A percentile compares a stretch with the other conserved stretches of the same genome.
phyloP scores from a whole-genome alignment of 495 filamentous ascomycete species.

The Lasiosphaeria miniovina region DNA sequence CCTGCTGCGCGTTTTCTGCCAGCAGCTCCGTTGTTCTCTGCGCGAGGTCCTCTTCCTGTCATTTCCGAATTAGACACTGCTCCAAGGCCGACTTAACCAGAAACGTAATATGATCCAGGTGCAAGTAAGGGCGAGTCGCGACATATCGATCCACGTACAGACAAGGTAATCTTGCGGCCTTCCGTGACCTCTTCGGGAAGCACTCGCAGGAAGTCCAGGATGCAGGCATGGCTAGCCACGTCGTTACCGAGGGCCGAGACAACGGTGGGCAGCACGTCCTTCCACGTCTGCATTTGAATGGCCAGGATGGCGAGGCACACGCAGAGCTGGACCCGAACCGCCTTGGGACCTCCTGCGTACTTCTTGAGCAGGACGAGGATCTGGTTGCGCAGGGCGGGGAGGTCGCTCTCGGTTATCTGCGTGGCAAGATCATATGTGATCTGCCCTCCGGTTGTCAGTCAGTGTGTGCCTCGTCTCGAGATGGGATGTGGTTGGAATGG shows the following conservation, averaged over 20 bases:
- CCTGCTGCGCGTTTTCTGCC: slow-evolving; percentile 82
- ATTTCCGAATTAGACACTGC: slow-evolving; percentile 52
- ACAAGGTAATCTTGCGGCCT: slow-evolving; percentile 96
- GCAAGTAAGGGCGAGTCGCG: slow-evolving; percentile 43
- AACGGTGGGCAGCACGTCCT: slow-evolving; percentile 81
- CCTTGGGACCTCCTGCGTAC: slow-evolving; percentile 79
- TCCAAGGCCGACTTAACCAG: slow-evolving; percentile 42
- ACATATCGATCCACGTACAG: slow-evolving; percentile 74
- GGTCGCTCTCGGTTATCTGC: slow-evolving; percentile 74
- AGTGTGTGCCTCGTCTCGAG: slow-evolving; percentile 15
- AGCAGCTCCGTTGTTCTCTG: slow-evolving; percentile 81
- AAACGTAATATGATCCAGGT: slow-evolving; percentile 29
- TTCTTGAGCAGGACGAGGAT: slow-evolving; percentile 72
- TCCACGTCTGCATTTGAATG: slow-evolving; percentile 95
- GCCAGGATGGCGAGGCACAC: slow-evolving; percentile 91
- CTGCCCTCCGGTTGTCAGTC: slow-evolving; percentile 26
- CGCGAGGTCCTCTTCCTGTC: slow-evolving; percentile 88
- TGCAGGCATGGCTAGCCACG: slow-evolving; percentile 72
- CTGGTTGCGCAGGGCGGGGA: slow-evolving; percentile 75
- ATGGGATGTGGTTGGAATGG: background rate
- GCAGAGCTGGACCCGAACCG: slow-evolving; percentile 89
- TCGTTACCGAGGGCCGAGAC: slow-evolving; percentile 74
- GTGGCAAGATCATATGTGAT: slow-evolving; percentile 49
- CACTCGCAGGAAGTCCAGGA: slow-evolving; percentile 92
- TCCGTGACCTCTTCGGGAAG: slow-evolving; percentile 98